Conservation (phyloP, 2,329 filamentous ascomycete species). For the Neoarthrinium moseri region DNA sequence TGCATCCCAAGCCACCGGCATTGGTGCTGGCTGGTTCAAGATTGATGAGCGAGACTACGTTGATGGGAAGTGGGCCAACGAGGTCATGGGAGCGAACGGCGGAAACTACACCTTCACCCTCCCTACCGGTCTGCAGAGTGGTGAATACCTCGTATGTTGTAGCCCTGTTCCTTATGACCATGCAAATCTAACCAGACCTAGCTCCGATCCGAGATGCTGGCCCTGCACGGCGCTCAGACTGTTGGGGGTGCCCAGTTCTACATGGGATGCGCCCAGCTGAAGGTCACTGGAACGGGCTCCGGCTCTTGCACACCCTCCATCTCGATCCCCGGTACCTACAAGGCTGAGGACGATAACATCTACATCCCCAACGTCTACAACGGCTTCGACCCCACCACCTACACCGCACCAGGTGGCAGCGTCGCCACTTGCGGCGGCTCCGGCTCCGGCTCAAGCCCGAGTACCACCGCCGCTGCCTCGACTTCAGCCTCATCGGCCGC, state of each 20-base stretch:
- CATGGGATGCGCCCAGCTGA: conserved; percentile 31
- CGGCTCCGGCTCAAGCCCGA: neutral
- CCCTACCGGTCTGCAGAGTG: conserved; percentile 24
- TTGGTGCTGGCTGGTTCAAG: conserved; percentile 27
- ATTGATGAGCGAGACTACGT: conserved; percentile 24
- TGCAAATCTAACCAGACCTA: conserved; percentile 10
- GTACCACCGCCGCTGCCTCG: neutral
- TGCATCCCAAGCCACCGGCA: conserved; percentile 65
- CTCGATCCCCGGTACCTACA: conserved; percentile 29
- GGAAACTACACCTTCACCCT: conserved; percentile 25
- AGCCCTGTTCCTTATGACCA: neutral
- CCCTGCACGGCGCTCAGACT: conserved; percentile 27
- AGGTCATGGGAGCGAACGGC: conserved; percentile 17
- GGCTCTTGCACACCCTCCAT: conserved; percentile 27
- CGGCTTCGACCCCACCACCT: conserved; percentile 30
- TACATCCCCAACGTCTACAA: conserved; percentile 29
- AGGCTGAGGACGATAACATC: conserved; percentile 24
- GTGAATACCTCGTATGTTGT: conserved; percentile 28
- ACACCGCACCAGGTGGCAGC: conserved; percentile 23
- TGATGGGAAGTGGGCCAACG: conserved; percentile 24
- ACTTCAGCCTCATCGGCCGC: conserved; percentile 5
- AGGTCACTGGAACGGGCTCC: conserved; percentile 26
- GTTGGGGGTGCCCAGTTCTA: conserved; percentile 31
- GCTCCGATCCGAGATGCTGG: conserved; percentile 34
- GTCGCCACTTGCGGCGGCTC: conserved; percentile 16